phyloP scores from a whole-genome alignment of 176 grass and related monocot genomes.

The Oryza meridionalis region DNA sequence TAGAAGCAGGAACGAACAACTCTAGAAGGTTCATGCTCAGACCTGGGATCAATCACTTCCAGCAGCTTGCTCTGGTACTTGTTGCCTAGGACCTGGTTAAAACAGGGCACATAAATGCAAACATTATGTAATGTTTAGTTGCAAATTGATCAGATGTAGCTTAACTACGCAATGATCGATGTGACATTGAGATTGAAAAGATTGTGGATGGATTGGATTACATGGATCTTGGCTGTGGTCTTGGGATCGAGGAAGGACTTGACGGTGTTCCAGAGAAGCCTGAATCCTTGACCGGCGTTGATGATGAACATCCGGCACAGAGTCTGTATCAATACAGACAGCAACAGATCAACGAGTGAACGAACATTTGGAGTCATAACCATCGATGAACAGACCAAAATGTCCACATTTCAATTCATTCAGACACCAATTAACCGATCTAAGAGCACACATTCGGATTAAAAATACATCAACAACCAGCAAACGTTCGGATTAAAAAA shows the following conservation, averaged over 20 bases:
- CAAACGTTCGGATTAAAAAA: too few relatives aligned
- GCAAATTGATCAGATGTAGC: background rate
- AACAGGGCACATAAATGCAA: background rate
- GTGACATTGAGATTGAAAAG: background rate
- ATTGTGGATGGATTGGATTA: conserved; percentile 32
- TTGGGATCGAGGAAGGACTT: conserved; percentile 98
- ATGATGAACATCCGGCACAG: conserved; percentile 98
- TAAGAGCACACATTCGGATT: background rate
- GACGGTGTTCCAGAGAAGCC: conserved; percentile 92
- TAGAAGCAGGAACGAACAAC: background rate
- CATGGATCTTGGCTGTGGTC: conserved; percentile 94
- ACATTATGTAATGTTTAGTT: background rate
- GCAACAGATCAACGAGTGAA: background rate
- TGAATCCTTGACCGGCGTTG: conserved; percentile 93
- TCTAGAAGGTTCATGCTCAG: background rate
- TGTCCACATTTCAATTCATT: background rate
- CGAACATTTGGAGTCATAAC: background rate
- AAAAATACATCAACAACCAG: background rate
- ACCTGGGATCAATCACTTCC: conserved; percentile 95
- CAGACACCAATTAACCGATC: background rate
- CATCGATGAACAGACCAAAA: background rate
- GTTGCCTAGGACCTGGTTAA: conserved; percentile 75
- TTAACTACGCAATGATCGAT: background rate
- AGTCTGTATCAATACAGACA: conserved; percentile 47
- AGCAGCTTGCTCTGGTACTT: conserved; percentile 96